Evolutionary conservation across 768 basidiomycete species (phyloP).

Genomic region (Amyloporia xantha): DNA sequence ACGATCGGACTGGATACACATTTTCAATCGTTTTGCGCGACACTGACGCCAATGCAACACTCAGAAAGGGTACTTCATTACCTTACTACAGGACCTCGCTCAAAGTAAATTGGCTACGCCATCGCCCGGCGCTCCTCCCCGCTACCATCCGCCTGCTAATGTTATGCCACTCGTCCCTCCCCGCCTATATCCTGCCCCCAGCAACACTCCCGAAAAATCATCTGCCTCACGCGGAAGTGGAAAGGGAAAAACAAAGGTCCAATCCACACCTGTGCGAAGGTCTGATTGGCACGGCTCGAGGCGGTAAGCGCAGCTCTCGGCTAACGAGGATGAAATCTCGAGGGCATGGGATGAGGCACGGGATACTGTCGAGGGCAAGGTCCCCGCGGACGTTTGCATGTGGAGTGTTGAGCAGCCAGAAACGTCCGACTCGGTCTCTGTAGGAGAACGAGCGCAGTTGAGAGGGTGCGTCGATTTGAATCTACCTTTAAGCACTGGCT

Average conservation of each 20-base stretch:
- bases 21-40: too few species aligned
- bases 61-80: constrained; percentile 24
- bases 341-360: constrained; percentile 43
- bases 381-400: constrained; percentile 40
- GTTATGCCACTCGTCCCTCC: constrained; percentile 12
- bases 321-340: constrained; percentile 17
- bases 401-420: constrained; percentile 41
- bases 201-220: constrained; percentile 23
- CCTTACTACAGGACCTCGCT: constrained; percentile 20
- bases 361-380: constrained; percentile 26
- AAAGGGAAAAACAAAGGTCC: constrained; percentile 19
- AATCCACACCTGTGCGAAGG: constrained; percentile 27
- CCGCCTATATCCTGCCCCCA: constrained; percentile 15
- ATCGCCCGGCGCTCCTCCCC: constrained; percentile 27
- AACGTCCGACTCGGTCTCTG: constrained; percentile 5
- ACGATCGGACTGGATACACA: too few species aligned
- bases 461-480: constrained; percentile 8
- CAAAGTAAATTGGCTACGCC: constrained; percentile 13
- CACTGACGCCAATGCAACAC: constrained; percentile 6
- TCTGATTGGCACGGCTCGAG: constrained; percentile 50
- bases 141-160: constrained; percentile 32
- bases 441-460: constrained; percentile 10
- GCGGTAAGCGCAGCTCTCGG: constrained; percentile 33
- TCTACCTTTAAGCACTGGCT: background rate
- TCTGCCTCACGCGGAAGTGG: constrained; percentile 41